Evolutionary conservation across 306 rosid genomes (phyloP), one percentile per base, ranked within the genome.

Genomic region (Vachellia collinsii): DNA sequence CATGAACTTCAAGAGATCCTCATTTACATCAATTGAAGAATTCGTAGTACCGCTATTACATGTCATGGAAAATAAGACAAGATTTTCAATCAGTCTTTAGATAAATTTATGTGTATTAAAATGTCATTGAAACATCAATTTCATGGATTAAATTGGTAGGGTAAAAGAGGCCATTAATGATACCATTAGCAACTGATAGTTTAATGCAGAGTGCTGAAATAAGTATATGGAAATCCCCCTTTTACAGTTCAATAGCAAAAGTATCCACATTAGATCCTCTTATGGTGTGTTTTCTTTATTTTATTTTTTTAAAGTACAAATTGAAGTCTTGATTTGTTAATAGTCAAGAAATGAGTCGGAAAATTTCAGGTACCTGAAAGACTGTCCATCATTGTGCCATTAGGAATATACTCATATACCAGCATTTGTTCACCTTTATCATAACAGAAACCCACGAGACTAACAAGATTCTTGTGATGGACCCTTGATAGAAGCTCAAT

Each of bases 401-500:
- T 91, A 41, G 90, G 79, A 75, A 91, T 56, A 70, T 85, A 88
- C 84, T 93, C 94, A 29, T 93, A 93, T 23, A 93, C 83, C 83
- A 93, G 59, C 83, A 93, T 90, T 81, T 93, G 98, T 83, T 91
- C 98, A 39, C 90, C 94, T 82, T 79, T 82, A 43, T 88, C 94
- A 50, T 86, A 87, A 81, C 94, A 91, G 79, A 88, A 93, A 58
- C 98, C 98, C 3, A 86, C 13, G 22, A 93, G 93, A 81, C 84
- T 65, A 51, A 93, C 97, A 29, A 93, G 88, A 83, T 93, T 93
- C 70, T 83, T 93, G 62, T 93, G 98, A 70, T 93, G 98, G 66
- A 91, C 97, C 72, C 98, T 89, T 46, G 97, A 93, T 64, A 93
- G 85, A 73, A 93, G 93, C 83, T 91, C 98, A 79, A 93, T 90